Base-by-base conservation (phyloP, 2,329 filamentous ascomycete species). In the Cercospora sojina region DNA sequence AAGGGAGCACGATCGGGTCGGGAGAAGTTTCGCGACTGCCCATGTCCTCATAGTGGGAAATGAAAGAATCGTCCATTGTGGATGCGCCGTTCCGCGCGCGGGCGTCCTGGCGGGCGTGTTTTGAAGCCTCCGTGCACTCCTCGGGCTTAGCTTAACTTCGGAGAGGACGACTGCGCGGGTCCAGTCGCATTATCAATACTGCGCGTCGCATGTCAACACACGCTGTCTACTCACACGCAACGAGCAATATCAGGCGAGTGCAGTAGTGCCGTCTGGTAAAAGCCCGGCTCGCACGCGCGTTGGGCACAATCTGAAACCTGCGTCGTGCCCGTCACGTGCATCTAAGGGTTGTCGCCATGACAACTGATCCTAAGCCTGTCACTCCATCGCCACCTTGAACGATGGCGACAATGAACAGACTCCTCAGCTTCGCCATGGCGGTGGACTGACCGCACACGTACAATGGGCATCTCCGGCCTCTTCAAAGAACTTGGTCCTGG, bases 401-500 rank as follows among this genome's bases (percentile, higher is more conserved):
- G 9, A 32, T 7, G 16, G 23, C 7, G 27, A 56, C 31, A 9
- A 18, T 56, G 53, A 56, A 3, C 7, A 35, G 9, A 32, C 31
- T 18, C 53, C 5, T 3, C 27, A 18, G 18, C 31, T 12, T 32
- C 53, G n/a, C 8, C 27, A 56, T 56, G 53, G 31, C 27, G 20
- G 23, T 18, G 16, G 25, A 18, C 2, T 31, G 31, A 31, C 31
- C n/a, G 53, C 27, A 10, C 29, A 38, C 35, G n/a, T 35, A 55
- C 31, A 5, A 69, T 67, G 68, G 67, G 66, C 56, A 66, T 67
- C 35, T 56, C 63, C 71, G 97, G 94, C 16, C 91, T 99, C 62
- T 95, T 97, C 80, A 90, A 90, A 75, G 92, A 97, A 78, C 91
- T 99, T 72, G 93, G 93, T 47, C 82, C 88, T 8, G 92, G 93